A percentile compares a stretch with the other conserved stretches of the same genome.
These are phyloP conservation scores for Zygosaccharomyces pseudobailii DNA, from an alignment of 1,139 yeast species.

Conservation along the genomic window DNA sequence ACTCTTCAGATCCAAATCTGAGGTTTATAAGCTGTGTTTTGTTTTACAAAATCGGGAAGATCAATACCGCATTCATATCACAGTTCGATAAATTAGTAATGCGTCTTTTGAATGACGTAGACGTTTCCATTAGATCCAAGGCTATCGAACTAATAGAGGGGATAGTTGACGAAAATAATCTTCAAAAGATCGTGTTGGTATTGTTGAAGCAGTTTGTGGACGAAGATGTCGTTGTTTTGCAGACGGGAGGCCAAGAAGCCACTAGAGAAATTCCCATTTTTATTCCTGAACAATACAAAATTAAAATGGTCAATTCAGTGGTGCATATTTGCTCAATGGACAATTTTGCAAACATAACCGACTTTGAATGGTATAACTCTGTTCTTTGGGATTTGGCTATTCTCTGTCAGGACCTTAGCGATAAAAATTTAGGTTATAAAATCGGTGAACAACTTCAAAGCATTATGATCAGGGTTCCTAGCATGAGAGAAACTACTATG, in stretches of 20 bases:
- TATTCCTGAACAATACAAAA: slow-evolving; percentile 57
- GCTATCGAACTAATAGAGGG: slow-evolving; percentile 74
- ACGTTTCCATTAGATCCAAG: slow-evolving; percentile 76
- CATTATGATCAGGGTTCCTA: slow-evolving; percentile 76
- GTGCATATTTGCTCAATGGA: slow-evolving; percentile 53
- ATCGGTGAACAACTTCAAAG: slow-evolving; percentile 71
- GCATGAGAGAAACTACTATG: slow-evolving; percentile 51
- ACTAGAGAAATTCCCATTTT: slow-evolving; percentile 30
- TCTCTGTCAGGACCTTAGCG: slow-evolving; percentile 43
- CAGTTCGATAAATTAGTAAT: slow-evolving; percentile 63
- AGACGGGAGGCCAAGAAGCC: slow-evolving; percentile 12
- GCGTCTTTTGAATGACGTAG: slow-evolving; percentile 69
- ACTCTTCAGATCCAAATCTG: slow-evolving; percentile 75
- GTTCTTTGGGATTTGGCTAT: slow-evolving; percentile 68
- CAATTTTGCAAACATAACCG: slow-evolving; percentile 71
- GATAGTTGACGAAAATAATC: slow-evolving; percentile 70
- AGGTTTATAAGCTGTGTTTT: slow-evolving; percentile 84
- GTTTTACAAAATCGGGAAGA: slow-evolving; percentile 69
- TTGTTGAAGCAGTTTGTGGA: slow-evolving; percentile 64
- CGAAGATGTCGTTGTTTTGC: slow-evolving; percentile 33
- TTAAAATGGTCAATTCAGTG: slow-evolving; percentile 53
- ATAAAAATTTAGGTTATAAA: slow-evolving; percentile 41
- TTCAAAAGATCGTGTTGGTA: slow-evolving; percentile 59
- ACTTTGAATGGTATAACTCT: slow-evolving; percentile 84
- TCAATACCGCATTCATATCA: slow-evolving; percentile 67